A percentile compares a stretch with the other conserved stretches of the same genome.
Conservation (phyloP, 306 rosid genomes). For the Alnus glutinosa region DNA sequence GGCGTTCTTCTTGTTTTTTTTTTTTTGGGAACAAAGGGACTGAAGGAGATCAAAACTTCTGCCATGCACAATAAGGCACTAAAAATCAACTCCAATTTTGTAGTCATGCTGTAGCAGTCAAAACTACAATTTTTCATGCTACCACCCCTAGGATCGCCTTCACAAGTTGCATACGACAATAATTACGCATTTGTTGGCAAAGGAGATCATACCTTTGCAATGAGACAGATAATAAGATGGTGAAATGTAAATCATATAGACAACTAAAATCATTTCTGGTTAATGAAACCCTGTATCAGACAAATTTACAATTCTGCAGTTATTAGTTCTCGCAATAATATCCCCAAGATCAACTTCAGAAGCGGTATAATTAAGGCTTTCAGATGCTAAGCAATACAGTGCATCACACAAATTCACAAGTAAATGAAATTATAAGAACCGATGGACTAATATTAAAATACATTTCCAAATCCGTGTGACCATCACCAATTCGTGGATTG, state of each 20-base stretch:
- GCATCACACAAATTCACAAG: background rate
- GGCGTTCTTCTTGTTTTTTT: too few species aligned
- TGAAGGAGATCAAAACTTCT: too few species aligned
- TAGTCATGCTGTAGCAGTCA: too few species aligned
- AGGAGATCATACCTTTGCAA: background rate
- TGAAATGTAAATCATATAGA: background rate
- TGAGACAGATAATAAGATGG: background rate
- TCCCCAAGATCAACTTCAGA: background rate
- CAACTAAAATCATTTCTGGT: background rate
- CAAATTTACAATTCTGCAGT: background rate
- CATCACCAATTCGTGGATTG: background rate
- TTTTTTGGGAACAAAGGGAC: too few species aligned
- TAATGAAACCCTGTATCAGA: background rate
- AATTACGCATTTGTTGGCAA: background rate
- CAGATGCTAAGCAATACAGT: background rate
- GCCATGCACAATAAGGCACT: background rate
- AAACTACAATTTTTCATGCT: background rate
- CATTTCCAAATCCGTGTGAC: background rate
- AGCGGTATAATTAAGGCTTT: background rate
- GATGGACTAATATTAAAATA: background rate
- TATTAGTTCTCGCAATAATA: background rate
- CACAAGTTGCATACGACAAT: background rate
- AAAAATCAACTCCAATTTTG: background rate
- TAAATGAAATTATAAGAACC: slow-evolving; percentile 2
- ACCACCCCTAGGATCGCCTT: background rate